Evolutionary conservation across 208 protist species (phyloP).

Genomic region (Eutreptiella sp.): DNA sequence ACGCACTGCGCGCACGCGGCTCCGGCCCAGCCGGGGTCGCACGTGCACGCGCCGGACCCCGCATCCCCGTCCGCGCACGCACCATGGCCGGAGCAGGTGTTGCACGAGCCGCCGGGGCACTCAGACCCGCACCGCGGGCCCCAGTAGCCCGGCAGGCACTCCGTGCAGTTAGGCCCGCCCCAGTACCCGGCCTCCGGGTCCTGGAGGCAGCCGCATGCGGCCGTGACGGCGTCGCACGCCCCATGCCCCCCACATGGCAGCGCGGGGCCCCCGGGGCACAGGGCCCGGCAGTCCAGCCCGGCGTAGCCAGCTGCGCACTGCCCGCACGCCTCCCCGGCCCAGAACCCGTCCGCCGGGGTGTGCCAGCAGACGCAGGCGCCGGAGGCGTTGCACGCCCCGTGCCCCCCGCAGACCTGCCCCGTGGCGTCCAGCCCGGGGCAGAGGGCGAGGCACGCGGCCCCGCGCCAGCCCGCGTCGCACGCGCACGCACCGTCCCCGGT

Average conservation of each 20-base stretch:
- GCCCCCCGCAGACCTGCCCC: no score
- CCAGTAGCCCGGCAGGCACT: slow-evolving; percentile 5
- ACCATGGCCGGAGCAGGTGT: slow-evolving; percentile 23
- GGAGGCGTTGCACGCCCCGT: no score
- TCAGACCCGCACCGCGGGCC: slow-evolving; percentile 3
- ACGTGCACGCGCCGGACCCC: slow-evolving; percentile 17
- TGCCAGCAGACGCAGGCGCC: slow-evolving; percentile 1
- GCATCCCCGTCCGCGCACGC: slow-evolving; percentile 10
- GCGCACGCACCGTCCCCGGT: slow-evolving; percentile 8
- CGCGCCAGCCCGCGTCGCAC: slow-evolving; percentile 11
- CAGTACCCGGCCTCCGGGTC: neutral
- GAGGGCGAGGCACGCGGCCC: slow-evolving; percentile 5
- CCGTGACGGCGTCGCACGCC: neutral
- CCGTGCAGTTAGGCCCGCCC: neutral
- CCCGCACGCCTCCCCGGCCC: neutral
- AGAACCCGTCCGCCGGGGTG: neutral
- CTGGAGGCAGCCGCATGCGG: neutral
- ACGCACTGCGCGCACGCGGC: slow-evolving; percentile 16
- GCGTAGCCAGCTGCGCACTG: neutral
- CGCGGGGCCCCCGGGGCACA: neutral
- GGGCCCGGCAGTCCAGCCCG: neutral
- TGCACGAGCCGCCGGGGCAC: slow-evolving; percentile 13
- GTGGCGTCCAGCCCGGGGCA: no score
- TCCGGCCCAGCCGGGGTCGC: slow-evolving; percentile 4
- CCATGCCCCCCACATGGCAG: neutral